Evolutionary conservation across 495 filamentous ascomycete species (phyloP).

Genomic region (Penicillium longicatenatum): DNA sequence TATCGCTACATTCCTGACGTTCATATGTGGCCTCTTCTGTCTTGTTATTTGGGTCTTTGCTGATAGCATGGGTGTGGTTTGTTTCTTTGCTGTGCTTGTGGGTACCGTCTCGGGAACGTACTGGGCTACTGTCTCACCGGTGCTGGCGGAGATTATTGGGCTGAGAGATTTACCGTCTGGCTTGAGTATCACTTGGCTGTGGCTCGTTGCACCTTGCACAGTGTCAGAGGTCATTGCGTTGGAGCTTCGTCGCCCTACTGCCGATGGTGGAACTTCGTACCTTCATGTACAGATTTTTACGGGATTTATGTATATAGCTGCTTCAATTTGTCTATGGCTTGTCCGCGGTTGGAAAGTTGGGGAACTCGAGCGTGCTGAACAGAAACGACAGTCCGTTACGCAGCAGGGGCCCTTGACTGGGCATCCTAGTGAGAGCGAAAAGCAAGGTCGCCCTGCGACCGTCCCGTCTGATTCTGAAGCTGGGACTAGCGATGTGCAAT

Average conservation of each 20-base stretch:
- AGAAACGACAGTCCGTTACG: conserved; percentile 13
- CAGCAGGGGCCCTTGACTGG: conserved; percentile 14
- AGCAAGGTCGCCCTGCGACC: conserved; percentile 15
- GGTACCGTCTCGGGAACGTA: conserved; percentile 72
- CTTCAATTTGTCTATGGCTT: conserved; percentile 51
- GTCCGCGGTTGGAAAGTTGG: conserved; percentile 60
- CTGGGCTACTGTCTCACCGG: conserved; percentile 70
- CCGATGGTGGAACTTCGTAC: conserved; percentile 46
- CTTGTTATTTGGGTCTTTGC: conserved; percentile 77
- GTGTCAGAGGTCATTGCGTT: conserved; percentile 76
- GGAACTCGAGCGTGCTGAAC: conserved; percentile 47
- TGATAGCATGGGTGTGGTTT: conserved; percentile 63
- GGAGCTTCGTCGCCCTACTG: conserved; percentile 54
- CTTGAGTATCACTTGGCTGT: conserved; percentile 75
- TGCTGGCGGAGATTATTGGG: conserved; percentile 78
- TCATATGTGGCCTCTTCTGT: conserved; percentile 64
- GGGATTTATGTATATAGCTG: conserved; percentile 66
- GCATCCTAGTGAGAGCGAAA: conserved; percentile 12
- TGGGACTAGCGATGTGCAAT: not conserved
- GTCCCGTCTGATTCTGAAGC: not conserved
- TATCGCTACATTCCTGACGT: conserved; percentile 63
- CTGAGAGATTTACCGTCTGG: conserved; percentile 69
- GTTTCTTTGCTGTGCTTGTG: conserved; percentile 70
- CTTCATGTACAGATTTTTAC: conserved; percentile 67
- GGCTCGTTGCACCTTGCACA: conserved; percentile 70